Evolutionary conservation across 768 basidiomycete genomes (phyloP).

Genomic region (Boletellus sp.): DNA sequence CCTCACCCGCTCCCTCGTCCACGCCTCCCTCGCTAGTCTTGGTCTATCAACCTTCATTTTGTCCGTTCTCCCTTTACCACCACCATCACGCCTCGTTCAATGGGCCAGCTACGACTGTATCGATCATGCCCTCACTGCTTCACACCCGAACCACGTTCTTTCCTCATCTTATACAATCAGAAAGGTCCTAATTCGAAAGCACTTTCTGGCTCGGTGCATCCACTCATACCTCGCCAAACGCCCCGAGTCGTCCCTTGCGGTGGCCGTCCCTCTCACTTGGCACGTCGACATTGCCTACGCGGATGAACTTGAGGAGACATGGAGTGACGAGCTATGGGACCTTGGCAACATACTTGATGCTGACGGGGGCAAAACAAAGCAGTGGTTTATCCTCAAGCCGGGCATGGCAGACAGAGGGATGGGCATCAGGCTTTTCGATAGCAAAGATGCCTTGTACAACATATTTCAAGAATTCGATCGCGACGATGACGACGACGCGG

Average conservation of each 20-base stretch:
- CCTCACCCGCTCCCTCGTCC: slow-evolving; percentile 49
- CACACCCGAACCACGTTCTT: slow-evolving; percentile 47
- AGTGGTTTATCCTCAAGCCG: slow-evolving; percentile 96
- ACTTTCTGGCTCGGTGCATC: slow-evolving; percentile 77
- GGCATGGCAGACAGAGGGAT: slow-evolving; percentile 96
- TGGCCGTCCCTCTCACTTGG: slow-evolving; percentile 70
- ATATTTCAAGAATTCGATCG: slow-evolving; percentile 85
- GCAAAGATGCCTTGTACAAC: slow-evolving; percentile 59
- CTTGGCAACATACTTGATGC: slow-evolving; percentile 59
- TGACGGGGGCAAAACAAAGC: slow-evolving; percentile 20
- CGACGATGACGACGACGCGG: slow-evolving; percentile 48
- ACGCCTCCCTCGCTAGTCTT: slow-evolving; percentile 37
- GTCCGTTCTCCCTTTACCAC: slow-evolving; percentile 21
- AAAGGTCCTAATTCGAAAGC: slow-evolving; percentile 92
- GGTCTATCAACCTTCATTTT: slow-evolving; percentile 30
- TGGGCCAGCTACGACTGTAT: slow-evolving; percentile 90
- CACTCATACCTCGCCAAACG: slow-evolving; percentile 71
- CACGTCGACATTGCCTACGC: slow-evolving; percentile 83
- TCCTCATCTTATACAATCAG: slow-evolving; percentile 86
- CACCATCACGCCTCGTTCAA: slow-evolving; percentile 45
- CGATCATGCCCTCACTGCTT: slow-evolving; percentile 68
- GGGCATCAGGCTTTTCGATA: slow-evolving; percentile 88
- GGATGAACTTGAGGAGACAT: slow-evolving; percentile 93
- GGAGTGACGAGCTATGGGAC: slow-evolving; percentile 91
- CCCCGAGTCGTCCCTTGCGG: slow-evolving; percentile 50